Base-by-base conservation (phyloP, 2,329 filamentous ascomycete genomes). In the Albophoma yamanashiensis region DNA sequence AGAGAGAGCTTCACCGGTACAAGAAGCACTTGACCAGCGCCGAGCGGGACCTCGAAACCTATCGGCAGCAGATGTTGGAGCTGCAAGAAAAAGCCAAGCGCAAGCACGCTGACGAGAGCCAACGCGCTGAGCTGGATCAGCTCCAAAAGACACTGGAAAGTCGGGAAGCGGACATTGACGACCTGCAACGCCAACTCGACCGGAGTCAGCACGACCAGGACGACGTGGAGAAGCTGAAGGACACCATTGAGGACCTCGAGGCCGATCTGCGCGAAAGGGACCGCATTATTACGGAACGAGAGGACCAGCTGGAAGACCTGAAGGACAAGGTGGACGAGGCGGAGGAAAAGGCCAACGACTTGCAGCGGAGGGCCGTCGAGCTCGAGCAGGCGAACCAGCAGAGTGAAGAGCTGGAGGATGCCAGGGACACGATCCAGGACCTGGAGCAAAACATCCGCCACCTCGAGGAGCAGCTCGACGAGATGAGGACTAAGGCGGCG, bases 21-120 rank as follows among this genome's bases (percentile, higher is more conserved):
- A 90, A 89, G 71, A 97, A 96, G 72, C 88, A 88, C 47, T 79
- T 99, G 14, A 84, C 84, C 25, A 83, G 86, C 27, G 92, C 93
- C 4, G 92, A 97, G 76, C 87, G 86, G 64, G 91, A 97, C 62
- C 81, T 97, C 3, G 92, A 96, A 69, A 82, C 82, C 61, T 96
- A 95, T 71, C 85, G 89, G 59, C 81, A 89, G 67, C 90, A 96
- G 70, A 85, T 97, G 64, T 76, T 87, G 60, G 90, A 95, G 63
- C 84, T 96, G 62, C 89, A 92, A 63, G 89, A 95, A 62, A 89
- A 89, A 68, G 82, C 91, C 59, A 91, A 91, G 73, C 84, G 84
- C 67, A 89, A 88, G 67, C 86, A 91, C 64, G 83, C 83, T 14
- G 87, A 92, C 67, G 86, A 91, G 64, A 84, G 80, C 61, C 82